Evolutionary conservation across 208 protist species (phyloP), one percentile per base, ranked within the genome.

Genomic region (Endotrypanum monterogeii): DNA sequence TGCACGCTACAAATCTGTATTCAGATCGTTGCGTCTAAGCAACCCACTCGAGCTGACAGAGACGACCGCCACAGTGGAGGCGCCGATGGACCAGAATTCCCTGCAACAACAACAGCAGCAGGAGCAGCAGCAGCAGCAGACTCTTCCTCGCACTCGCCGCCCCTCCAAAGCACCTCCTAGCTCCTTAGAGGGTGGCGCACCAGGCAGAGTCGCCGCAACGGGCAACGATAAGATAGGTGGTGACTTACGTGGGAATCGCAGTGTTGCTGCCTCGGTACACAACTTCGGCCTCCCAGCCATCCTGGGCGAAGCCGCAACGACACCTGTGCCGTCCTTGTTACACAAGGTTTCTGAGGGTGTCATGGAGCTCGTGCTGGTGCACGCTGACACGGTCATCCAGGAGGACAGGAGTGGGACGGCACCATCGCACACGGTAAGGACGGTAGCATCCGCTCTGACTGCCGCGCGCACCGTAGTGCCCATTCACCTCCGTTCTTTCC

Each of bases 391-490:
- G 3, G 55, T 8, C 37, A 51, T 44, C n/a, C 37, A 37, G 8
- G 68, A 73, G 3, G 68, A 62, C 68, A 30, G 23, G 6, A 35
- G 11, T 16, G 4, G 48, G 30, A 20, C 66, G 7, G 48, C 51
- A 32, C 8, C 66, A 32, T 25, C 50, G 66, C 50, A 58, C 25
- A 41, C 9, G 11, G 55, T 44, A 23, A 57, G 46, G 52, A 12
- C 61, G 2, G 46, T 48, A 35, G 74, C 35, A 1, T 37, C 58
- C 2, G 30, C 44, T 1, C 9, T 67, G 30, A 18, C 39, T 18
- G 81, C 54, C 30, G 71, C 82, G 1, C 63, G 66, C 66, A 86
- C 82, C 5, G 60, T 81, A 8, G 67, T 86, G 2, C 82, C 82
- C 14, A 63, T 86, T 7, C 58, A 78, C 55, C 63, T 80, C 35